Evolutionary conservation across 768 basidiomycete species (phyloP), one percentile per base, ranked within the genome.

Genomic region (Phlebiopsis flavidoalba): DNA sequence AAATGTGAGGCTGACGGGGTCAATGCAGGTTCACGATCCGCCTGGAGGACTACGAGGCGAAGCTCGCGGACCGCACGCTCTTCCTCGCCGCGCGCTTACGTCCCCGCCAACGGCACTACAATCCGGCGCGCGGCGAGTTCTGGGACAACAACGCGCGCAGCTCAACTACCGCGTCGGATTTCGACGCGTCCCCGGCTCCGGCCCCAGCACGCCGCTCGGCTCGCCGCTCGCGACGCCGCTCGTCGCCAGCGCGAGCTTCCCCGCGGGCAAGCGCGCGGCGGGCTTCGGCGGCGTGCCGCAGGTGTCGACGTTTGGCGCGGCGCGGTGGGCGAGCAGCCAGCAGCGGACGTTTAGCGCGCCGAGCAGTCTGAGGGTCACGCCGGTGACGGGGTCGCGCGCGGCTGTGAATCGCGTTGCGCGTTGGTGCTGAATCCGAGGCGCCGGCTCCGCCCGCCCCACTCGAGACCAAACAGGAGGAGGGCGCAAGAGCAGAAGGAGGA

Each of bases 91-190:
- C 81, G 10, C 26, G 26, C 3, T n/a, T 31, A 31, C 26, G 26
- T 31, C 2, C 26, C 26, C 74, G 91, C 52, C 86, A 80, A 56
- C 56, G 63, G 49, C 65, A 69, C 6, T 66, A 71, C 33, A 66
- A 74, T 69, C 72, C 80, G 67, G 69, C 73, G 8, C 83, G 79
- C 17, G 82, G 83, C 1, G 95, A 98, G 75, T 90, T 88, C 81
- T 98, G 96, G 96, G 96, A 98, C 75, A 95, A 94, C 70, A 96
- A 96, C 66, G 73, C 65, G 3, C n/a, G n/a, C 26, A 87, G 86
- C 0, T 64, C 71, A 95, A 98, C 71, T 98, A 95, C 76, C 76
- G 81, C 24, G 75, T 97, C 56, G 78, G 74, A 24, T 98, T 98
- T 74, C 71, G 73, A 3, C 66, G 68, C 43, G 60, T 37, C 53